Base-by-base conservation (phyloP, 2,329 filamentous ascomycete genomes). In the Clarireedia hainanense region DNA sequence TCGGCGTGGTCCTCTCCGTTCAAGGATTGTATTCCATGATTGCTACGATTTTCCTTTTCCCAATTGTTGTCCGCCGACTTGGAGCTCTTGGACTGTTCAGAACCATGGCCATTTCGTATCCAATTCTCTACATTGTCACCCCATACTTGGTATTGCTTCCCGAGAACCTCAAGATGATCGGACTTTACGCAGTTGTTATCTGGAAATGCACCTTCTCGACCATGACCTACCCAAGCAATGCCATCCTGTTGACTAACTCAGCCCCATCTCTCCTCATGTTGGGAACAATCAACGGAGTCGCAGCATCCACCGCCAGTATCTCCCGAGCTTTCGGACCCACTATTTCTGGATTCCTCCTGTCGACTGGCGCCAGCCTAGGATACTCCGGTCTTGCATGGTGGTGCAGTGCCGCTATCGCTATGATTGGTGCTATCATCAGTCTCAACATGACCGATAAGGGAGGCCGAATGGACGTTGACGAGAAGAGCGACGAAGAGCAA, bases 201-300 rank as follows among this genome's bases (percentile, higher is more conserved):
- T 90, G 88, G 85, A 97, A 96, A 72, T 95, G 95, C 68, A 95
- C 90, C 0, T 91, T 94, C 65, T 85, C 92, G 64, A 91, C 90
- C 47, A 85, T 96, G 72, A 86, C 91, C 0, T 97, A 96, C 71
- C 94, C 94, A 10, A 89, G 88, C 65, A 91, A 91, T 63, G 86
- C 87, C 10, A 95, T 97, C 57, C 82, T 99, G 56, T 80, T 96
- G 30, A 88, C 90, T 58, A 95, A 97, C 70, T 86, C 90, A 15
- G 88, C 91, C 0, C 89, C 91, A 0, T 91, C 86, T 6, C 86
- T 87, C 55, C 80, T 89, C 50, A 88, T 95, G 1, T 82, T 97
- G 1, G 94, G 94, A 2, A 91, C 88, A 0, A 87, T 99, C 70
- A 97, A 97, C 65, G 94, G 94, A 17, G 86, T 91, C 12, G 91